Percentiles rank a stretch among this genome's conserved stretches.
Evolutionary conservation across 768 basidiomycete species (phyloP).

Genomic region (Hypholoma fasciculare): DNA sequence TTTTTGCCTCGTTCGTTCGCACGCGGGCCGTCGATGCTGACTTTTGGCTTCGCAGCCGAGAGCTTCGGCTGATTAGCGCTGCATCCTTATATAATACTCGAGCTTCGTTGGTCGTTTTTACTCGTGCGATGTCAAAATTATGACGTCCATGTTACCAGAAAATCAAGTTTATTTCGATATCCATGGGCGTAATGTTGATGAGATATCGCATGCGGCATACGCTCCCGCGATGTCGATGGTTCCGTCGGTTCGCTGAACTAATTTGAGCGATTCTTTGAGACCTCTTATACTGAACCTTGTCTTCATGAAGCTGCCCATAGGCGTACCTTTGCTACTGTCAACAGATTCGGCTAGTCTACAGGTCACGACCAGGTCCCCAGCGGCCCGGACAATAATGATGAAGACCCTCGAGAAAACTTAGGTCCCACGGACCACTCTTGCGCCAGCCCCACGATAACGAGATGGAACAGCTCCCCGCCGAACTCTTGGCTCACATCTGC

Average conservation of each 20-base stretch:
- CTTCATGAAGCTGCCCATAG: not conserved
- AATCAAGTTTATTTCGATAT: not conserved
- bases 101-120: not conserved
- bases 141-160: not conserved
- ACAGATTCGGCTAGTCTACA: not conserved
- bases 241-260: too few species aligned
- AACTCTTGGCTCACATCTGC: slow-evolving; percentile 4
- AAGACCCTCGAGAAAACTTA: not conserved
- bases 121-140: not conserved
- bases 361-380: not conserved
- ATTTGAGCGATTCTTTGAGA: not conserved
- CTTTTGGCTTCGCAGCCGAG: slow-evolving; percentile 8
- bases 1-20: not conserved
- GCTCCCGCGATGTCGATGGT: not conserved
- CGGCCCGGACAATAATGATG: not conserved
- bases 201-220: not conserved
- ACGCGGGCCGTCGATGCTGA: not conserved
- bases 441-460: not conserved
- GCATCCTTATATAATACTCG: not conserved
- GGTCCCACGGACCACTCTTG: not conserved
- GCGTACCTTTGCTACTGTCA: not conserved
- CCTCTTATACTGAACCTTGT: not conserved
- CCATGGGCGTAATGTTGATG: not conserved
- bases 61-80: slow-evolving; percentile 11
- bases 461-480: not conserved